Conservation (phyloP, 2,329 filamentous ascomycete genomes). For the Venturia carpophila region DNA sequence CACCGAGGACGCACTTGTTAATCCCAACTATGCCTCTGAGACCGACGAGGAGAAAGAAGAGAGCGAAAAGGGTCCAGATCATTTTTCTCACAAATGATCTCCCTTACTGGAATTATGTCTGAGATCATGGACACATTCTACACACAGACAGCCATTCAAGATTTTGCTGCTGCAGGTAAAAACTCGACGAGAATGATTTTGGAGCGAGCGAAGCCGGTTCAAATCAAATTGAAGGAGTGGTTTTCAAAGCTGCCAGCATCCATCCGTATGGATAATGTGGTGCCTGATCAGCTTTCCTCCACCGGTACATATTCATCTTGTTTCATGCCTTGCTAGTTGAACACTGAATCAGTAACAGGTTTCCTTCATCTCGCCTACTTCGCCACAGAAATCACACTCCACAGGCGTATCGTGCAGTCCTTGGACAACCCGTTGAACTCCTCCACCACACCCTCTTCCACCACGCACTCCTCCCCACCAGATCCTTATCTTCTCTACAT, state of each 20-base stretch:
- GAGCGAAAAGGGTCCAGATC: constrained; percentile 58
- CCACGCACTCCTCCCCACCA: constrained; percentile 3
- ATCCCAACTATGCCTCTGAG: constrained; percentile 25
- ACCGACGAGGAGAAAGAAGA: constrained; percentile 53
- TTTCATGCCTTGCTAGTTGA: neutral
- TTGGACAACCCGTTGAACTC: constrained; percentile 12
- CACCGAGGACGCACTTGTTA: constrained; percentile 57
- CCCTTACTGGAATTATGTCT: constrained; percentile 65
- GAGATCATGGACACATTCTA: constrained; percentile 81
- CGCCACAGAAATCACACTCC: constrained; percentile 81
- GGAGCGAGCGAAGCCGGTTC: constrained; percentile 70
- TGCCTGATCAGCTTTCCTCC: constrained; percentile 37
- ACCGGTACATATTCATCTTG: constrained; percentile 28
- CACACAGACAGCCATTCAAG: constrained; percentile 66
- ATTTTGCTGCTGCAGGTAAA: constrained; percentile 56
- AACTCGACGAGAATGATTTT: constrained; percentile 67
- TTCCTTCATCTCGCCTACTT: constrained; percentile 90
- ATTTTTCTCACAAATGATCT: constrained; percentile 68
- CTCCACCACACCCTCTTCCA: constrained; percentile 7
- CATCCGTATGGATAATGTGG: constrained; percentile 55
- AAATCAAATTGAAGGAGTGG: constrained; percentile 77
- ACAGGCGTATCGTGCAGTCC: constrained; percentile 20
- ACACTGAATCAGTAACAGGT: constrained; percentile 24
- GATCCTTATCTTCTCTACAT: constrained; percentile 85
- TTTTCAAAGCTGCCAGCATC: constrained; percentile 59